Base-by-base conservation (phyloP, 1,139 yeast genomes). In the Yamadazyma jaroonii region DNA sequence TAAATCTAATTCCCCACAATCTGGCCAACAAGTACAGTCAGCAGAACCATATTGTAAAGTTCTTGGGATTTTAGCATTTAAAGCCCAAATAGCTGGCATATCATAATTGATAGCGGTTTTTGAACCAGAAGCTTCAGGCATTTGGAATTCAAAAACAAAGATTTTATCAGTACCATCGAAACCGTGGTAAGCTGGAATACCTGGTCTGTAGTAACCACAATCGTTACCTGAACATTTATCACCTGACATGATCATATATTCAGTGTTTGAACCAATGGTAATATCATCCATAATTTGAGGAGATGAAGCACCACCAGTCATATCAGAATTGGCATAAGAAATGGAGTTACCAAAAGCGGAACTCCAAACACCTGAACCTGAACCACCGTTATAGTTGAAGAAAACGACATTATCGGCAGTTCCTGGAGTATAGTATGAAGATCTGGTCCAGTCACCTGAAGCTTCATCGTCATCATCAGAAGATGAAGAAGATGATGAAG, bases 331-430 rank as follows among this genome's bases (percentile, higher is more conserved):
- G 45, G 86, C 82, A 63, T 74, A 92, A 6, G 97, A 86, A 47
- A 92, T 74, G 34, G 97, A 92, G 77, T 84, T 84, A 62, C 98
- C 98, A 63, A 87, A 88, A 58, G 84, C 72, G 28, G 80, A 55
- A 34, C 92, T 86, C 83, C 87, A 88, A 33, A 74, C 76, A 65
- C 96, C 96, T 13, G 95, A 84, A 38, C 87, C 88, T 28, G 77
- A 64, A 49, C 90, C 95, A 60, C 97, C 97, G 50, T 74, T 71
- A 59, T 83, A 77, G 78, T 90, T 92, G 69, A 90, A 72, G 77
- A 92, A 90, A 29, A 82, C 81, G 51, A 84, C 72, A 60, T 89
- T 89, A 50, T 75, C 70, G 32, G 89, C 55, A 22, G 53, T 46
- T 34, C 70, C 69, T 62, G 80, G 81, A 47, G 77, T 63, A 68